Conservation (phyloP, 352 stramenopile species). For the Halophytophthora batemanensis region DNA sequence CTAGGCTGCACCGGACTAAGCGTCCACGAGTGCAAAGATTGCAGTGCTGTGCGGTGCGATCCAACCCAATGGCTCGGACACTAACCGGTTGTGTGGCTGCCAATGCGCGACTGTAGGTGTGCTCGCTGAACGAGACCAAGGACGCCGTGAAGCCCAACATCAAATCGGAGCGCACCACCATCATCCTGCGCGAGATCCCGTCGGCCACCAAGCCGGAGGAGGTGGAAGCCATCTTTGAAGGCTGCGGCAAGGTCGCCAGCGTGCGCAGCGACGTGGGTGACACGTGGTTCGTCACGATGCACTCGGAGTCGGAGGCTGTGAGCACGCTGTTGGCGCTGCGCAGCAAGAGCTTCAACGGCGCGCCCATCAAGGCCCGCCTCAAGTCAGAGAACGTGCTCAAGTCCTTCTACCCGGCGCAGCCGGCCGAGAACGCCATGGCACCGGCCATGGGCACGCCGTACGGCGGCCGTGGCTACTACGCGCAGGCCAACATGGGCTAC, state of each 20-base stretch:
- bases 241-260: constrained; percentile 65
- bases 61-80: constrained; percentile 31
- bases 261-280: constrained; percentile 91
- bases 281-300: constrained; percentile 92
- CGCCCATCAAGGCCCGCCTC: constrained; percentile 87
- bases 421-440: constrained; percentile 44
- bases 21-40: no score
- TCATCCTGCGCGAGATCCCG: constrained; percentile 91
- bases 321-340: constrained; percentile 82
- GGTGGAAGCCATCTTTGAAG: constrained; percentile 86
- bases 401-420: constrained; percentile 86
- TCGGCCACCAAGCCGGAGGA: constrained; percentile 82
- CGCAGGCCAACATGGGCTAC: constrained; percentile 42
- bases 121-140: constrained; percentile 66
- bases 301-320: constrained; percentile 85
- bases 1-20: no score
- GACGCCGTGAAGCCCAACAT: constrained; percentile 92
- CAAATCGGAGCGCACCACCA: constrained; percentile 91
- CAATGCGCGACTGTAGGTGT: constrained; percentile 34
- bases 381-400: constrained; percentile 93
- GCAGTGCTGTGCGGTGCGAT: constrained; percentile 1
- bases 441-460: constrained; percentile 36
- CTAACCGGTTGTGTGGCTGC: constrained; percentile 38
- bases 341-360: constrained; percentile 88
- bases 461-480: constrained; percentile 69